Base-by-base conservation (phyloP, 306 rosid genomes). In the Canavalia ensiformis region DNA sequence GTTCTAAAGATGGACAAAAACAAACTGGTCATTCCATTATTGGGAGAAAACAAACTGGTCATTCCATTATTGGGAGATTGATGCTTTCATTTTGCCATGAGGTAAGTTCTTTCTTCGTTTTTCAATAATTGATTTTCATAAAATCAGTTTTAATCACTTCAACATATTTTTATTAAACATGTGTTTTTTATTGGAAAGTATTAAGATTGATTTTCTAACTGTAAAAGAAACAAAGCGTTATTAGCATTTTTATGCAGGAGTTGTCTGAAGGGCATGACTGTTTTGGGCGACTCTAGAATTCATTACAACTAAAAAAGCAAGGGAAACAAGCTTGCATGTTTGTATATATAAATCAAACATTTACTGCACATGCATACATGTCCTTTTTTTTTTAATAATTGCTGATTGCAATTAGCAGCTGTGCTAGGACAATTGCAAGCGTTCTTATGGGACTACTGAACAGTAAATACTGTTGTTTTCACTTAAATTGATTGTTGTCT, bases 91-190 rank as follows among this genome's bases (percentile, higher is more conserved):
- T 47, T 18, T 67, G 55, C 37, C 59, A 9, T 1, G 45, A 59
- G 72, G 78, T 52, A 31, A 60, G 67, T 51, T 65, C n/a, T 50
- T 62, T 25, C 51, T 35, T 39, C 57, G 34, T 72, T 80, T 46
- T 31, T 35, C n/a, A 18, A 18, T 18, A 18, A 18, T 18, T 18
- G 25, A 18, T 18, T 18, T 18, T 18, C 25, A 18, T 18, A 18
- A 18, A 18, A 18, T 18, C 25, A 18, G 25, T 18, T 18, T 18
- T 18, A 18, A 18, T 18, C 25, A 18, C 25, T 18, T 18, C 25
- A 18, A 18, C 25, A 18, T 18, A 18, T 18, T 18, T 18, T 18
- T 18, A 18, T 18, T 18, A 18, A 18, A 18, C 25, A 18, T 18
- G 25, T 18, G 25, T 18, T 18, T 18, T 18, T 18, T 18, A 18